Base-by-base conservation (phyloP, 2,329 filamentous ascomycete species). In the Sclerotiophoma versabilis region DNA sequence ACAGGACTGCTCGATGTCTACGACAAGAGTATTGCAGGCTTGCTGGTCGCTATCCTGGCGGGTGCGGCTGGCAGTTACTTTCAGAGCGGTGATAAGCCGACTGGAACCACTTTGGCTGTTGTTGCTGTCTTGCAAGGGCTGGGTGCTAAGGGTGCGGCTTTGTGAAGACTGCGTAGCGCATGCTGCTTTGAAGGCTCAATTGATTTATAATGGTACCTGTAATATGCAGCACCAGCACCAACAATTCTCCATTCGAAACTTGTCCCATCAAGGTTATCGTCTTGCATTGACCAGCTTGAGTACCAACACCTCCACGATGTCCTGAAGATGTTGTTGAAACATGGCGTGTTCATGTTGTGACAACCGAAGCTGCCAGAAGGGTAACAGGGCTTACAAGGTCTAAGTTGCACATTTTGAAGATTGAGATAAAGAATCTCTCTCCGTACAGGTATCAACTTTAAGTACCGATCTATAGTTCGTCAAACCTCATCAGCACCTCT, bases 21-120 rank as follows among this genome's bases (percentile, higher is more conserved):
- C 6, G 72, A 75, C 54, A 71, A 72, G 39, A 58, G 61, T 41
- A 65, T 73, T 34, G 71, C 68, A 8, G 60, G 61, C 1, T 48
- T 75, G 19, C 44, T 75, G 37, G 60, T 66, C 1, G 54, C 61
- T 5, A 38, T 73, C 14, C 41, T 70, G 19, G 55, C 65, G 5
- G 68, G 67, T 10, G 67, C 68, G 3, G 66, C 69, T 2, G 60
- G 54, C 3, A 62, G 50, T 11, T 68, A 68, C 29, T 60, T 57
- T 42, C 64, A 55, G 34, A 59, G 61, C 5, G 68, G 68, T 1
- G 69, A 72, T 26, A 70, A 59, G 38, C 58, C 63, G 6, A 69
- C 66, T 11, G 68, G 58, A 7, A 41, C 56, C 1, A 63, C 62
- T 2, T 38, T 73, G 37, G 54, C 54, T 4, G 32, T 61, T 12